Percentiles rank a stretch among this genome's conserved stretches.
Conservation (phyloP, 1,284 basidiomycete species). For the Austroboletus niveus region DNA sequence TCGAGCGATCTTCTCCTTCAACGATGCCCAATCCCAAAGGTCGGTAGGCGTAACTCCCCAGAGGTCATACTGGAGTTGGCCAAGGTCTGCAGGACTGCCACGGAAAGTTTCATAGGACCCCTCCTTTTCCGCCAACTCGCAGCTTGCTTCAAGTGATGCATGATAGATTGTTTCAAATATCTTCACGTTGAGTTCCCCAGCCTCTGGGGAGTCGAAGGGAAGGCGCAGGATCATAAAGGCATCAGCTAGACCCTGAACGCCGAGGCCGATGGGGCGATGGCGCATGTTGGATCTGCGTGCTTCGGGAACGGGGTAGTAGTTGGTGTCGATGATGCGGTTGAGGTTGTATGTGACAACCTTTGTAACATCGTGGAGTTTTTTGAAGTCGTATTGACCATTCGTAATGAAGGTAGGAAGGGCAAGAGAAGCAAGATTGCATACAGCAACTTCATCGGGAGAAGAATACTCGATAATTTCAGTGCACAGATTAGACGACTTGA, state of each 20-base stretch:
- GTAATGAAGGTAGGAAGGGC: slow-evolving; percentile 89
- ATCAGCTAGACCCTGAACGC: slow-evolving; percentile 98
- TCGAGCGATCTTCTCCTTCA: slow-evolving; percentile 89
- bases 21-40: slow-evolving; percentile 91
- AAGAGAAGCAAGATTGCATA: slow-evolving; percentile 98
- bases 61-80: slow-evolving; percentile 92
- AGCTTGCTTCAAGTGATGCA: slow-evolving; percentile 89
- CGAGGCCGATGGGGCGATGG: slow-evolving; percentile 96
- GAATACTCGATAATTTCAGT: slow-evolving; percentile 99
- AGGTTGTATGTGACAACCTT: slow-evolving; percentile 94
- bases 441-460: slow-evolving; percentile 95
- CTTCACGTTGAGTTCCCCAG: slow-evolving; percentile 87
- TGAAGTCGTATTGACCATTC: slow-evolving; percentile 83
- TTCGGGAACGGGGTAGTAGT: slow-evolving; percentile 92
- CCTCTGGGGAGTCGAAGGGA: slow-evolving; percentile 92
- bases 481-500: slow-evolving; percentile 99
- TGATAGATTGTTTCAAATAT: slow-evolving; percentile 99
- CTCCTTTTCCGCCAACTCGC: slow-evolving; percentile 80
- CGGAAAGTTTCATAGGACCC: slow-evolving; percentile 92
- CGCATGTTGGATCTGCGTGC: slow-evolving; percentile 95
- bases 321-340: slow-evolving; percentile 92
- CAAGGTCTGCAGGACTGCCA: slow-evolving; percentile 88
- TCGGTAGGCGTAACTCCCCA: slow-evolving; percentile 94
- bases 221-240: slow-evolving; percentile 97
- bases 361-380: slow-evolving; percentile 91